Evolutionary conservation across 441 rosid genomes (phyloP).

Genomic region (Metrosideros polymorpha): DNA sequence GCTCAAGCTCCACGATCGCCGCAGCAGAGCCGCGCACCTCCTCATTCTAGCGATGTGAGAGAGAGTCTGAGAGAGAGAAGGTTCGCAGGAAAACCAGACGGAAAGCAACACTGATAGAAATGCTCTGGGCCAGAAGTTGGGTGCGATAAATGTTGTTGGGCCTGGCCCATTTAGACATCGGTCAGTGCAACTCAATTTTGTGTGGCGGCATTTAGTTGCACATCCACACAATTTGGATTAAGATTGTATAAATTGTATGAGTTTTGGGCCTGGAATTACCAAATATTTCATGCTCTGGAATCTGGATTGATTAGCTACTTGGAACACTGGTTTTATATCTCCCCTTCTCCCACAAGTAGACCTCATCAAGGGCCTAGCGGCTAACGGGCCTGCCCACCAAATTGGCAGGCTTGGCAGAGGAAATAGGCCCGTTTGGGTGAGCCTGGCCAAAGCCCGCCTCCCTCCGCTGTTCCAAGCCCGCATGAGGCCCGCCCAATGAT

Average conservation of each 20-base stretch:
- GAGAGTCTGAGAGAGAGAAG: neutral
- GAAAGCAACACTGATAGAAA: neutral
- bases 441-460: neutral
- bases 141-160: neutral
- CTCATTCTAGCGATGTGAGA: neutral
- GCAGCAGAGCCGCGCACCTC: neutral
- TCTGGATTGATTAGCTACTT: neutral
- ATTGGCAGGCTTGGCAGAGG: neutral
- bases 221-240: neutral
- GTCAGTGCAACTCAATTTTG: neutral
- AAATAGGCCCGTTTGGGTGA: neutral
- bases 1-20: neutral
- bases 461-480: neutral
- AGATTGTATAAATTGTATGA: neutral
- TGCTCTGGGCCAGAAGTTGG: neutral
- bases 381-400: neutral
- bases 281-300: neutral
- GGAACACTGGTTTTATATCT: neutral
- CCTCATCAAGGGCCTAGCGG: neutral
- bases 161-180: neutral
- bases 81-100: neutral
- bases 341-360: neutral
- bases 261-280: neutral
- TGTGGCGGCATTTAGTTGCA: neutral
- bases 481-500: fast-evolving